These are phyloP conservation scores for Sisymbrium altissimum DNA, from an alignment of 345 rosid species.

Conservation along the genomic window DNA sequence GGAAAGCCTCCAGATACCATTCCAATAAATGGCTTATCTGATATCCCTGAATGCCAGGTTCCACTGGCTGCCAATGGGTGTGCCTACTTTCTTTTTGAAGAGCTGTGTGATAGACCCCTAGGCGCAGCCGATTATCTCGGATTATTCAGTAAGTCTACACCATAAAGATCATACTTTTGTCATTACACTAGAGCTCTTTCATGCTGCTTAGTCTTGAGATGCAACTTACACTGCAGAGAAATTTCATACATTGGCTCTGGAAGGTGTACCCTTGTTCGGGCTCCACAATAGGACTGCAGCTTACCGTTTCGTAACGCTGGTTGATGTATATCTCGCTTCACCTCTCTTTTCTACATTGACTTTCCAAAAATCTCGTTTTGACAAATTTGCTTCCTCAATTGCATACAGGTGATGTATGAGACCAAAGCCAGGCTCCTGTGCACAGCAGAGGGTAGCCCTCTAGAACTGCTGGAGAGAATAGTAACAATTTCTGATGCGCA, in stretches of 20 bases:
- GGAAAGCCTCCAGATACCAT: neutral
- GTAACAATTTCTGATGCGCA: constrained; percentile 79
- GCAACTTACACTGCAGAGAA: constrained; percentile 50
- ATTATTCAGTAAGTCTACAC: constrained; percentile 68
- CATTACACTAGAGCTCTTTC: neutral
- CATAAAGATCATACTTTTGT: neutral
- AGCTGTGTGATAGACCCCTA: constrained; percentile 82
- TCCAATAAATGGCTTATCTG: neutral
- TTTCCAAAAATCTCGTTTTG: neutral
- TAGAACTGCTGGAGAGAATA: constrained; percentile 62
- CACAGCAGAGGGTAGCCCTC: constrained; percentile 81
- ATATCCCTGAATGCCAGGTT: constrained; percentile 42
- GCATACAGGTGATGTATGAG: constrained; percentile 87
- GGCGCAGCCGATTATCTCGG: constrained; percentile 99
- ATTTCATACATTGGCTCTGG: constrained; percentile 90
- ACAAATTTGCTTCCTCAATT: neutral
- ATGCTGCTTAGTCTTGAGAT: constrained; percentile 16
- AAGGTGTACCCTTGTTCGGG: constrained; percentile 80
- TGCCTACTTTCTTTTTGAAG: constrained; percentile 90
- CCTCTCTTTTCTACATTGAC: neutral
- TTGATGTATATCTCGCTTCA: constrained; percentile 57
- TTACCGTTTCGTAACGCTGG: constrained; percentile 93
- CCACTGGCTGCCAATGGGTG: constrained; percentile 87
- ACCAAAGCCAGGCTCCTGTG: constrained; percentile 75
- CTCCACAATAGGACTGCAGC: constrained; percentile 88